Conservation (phyloP, 441 rosid genomes). For the Flueggea neowawraea region DNA sequence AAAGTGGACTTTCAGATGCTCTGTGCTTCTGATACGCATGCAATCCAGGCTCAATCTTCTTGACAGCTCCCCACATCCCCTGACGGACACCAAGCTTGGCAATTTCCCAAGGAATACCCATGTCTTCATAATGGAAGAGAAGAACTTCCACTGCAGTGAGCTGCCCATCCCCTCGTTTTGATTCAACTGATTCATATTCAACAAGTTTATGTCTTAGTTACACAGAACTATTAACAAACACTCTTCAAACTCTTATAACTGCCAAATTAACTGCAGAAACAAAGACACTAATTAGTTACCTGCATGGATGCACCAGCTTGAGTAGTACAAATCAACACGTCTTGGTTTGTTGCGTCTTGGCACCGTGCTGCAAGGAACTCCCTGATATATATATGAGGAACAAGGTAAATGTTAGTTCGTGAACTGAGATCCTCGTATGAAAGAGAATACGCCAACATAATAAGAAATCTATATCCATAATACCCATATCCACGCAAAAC, state of each 20-base stretch:
- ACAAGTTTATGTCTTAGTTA: constrained; percentile 5
- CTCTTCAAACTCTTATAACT: no score
- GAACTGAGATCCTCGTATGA: not conserved
- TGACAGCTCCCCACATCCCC: constrained; percentile 99
- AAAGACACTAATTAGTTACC: constrained; percentile 32
- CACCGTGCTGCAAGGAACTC: constrained; percentile 64
- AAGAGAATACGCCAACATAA: no score
- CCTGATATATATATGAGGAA: constrained; percentile 48
- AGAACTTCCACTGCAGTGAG: constrained; percentile 84
- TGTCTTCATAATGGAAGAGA: constrained; percentile 90
- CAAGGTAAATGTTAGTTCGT: constrained; percentile 4
- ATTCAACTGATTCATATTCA: constrained; percentile 58
- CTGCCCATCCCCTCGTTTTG: constrained; percentile 75
- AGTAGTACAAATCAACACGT: constrained; percentile 89
- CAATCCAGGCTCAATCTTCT: constrained; percentile 85
- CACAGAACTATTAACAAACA: no score
- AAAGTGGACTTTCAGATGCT: constrained; percentile 52
- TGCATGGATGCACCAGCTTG: constrained; percentile 95
- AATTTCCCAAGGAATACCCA: constrained; percentile 96
- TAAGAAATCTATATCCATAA: no score
- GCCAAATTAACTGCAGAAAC: not conserved
- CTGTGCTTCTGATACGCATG: constrained; percentile 65
- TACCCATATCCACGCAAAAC: no score
- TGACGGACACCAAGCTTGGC: constrained; percentile 92
- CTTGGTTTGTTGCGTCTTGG: constrained; percentile 76